phyloP scores from a whole-genome alignment of 495 filamentous ascomycete species.

The Venustampulla echinocandica region DNA sequence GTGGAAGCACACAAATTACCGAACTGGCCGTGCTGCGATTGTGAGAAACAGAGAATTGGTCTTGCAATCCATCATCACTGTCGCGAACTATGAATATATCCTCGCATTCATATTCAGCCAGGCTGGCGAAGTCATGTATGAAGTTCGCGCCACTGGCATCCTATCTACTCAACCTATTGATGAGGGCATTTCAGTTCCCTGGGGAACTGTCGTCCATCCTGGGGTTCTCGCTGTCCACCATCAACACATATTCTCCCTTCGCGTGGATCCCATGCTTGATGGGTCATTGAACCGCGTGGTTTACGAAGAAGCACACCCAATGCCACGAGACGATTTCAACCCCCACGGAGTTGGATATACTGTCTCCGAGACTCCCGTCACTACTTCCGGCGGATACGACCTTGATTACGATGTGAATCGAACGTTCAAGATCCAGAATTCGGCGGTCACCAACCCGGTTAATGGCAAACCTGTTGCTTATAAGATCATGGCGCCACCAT shows the following conservation, averaged over 20 bases:
- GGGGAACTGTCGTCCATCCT: constrained; percentile 80
- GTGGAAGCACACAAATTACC: constrained; percentile 62
- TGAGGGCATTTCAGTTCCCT: constrained; percentile 54
- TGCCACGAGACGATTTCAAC: constrained; percentile 67
- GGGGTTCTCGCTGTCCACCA: constrained; percentile 77
- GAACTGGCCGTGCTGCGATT: constrained; percentile 50
- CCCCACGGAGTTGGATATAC: constrained; percentile 73
- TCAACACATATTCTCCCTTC: constrained; percentile 86
- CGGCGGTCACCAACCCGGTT: constrained; percentile 53
- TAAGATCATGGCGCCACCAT: constrained; percentile 64
- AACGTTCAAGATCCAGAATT: constrained; percentile 74
- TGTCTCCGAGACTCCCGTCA: constrained; percentile 50
- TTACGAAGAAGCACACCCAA: constrained; percentile 62
- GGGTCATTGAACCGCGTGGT: constrained; percentile 63
- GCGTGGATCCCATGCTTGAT: constrained; percentile 75
- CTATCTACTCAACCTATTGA: constrained; percentile 77
- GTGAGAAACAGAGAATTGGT: constrained; percentile 54
- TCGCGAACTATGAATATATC: constrained; percentile 80
- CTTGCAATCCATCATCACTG: constrained; percentile 66
- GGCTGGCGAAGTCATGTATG: constrained; percentile 69
- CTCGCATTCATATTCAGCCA: constrained; percentile 81
- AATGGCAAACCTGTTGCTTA: constrained; percentile 73
- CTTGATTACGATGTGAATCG: constrained; percentile 55
- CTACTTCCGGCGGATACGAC: constrained; percentile 53
- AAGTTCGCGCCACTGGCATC: constrained; percentile 80